Conservation (phyloP, 805 yeast species). For the Maudiozyma saulgeensis region DNA sequence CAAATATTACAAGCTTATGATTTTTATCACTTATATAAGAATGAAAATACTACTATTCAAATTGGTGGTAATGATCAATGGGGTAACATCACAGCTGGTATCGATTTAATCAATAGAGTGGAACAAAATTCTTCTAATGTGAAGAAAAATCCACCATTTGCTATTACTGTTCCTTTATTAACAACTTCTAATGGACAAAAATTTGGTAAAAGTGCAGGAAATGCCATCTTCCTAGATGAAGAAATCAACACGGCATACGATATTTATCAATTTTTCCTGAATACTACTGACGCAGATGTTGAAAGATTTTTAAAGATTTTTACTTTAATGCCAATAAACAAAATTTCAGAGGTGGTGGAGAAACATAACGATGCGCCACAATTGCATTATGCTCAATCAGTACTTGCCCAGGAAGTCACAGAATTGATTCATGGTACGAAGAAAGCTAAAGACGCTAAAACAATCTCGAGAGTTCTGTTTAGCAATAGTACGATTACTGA, state of each 20-base stretch:
- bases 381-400: conserved; percentile 58
- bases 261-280: conserved; percentile 76
- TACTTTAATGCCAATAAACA: conserved; percentile 60
- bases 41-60: conserved; percentile 57
- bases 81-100: conserved; percentile 96
- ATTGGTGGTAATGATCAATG: conserved; percentile 97
- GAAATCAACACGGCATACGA: conserved; percentile 70
- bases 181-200: conserved; percentile 86
- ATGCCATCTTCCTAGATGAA: conserved; percentile 81
- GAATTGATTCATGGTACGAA: conserved; percentile 83
- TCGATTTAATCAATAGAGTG: conserved; percentile 69
- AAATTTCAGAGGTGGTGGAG: conserved; percentile 45
- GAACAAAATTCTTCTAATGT: conserved; percentile 12
- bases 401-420: conserved; percentile 75
- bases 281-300: conserved; percentile 69
- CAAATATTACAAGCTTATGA: conserved; percentile 92
- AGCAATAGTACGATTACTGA: conserved; percentile 3
- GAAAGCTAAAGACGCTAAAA: conserved; percentile 55
- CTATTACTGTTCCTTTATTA: conserved; percentile 81
- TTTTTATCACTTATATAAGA: conserved; percentile 66
- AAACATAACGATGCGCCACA: conserved; percentile 54
- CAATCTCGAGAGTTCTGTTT: conserved; percentile 59
- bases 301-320: conserved; percentile 60
- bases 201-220: conserved; percentile 95
- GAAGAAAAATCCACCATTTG: conserved; percentile 38